A percentile compares a stretch with the other conserved stretches of the same genome.
Conservation (phyloP, 2,329 filamentous ascomycete species). For the Penicillium sumatraense region DNA sequence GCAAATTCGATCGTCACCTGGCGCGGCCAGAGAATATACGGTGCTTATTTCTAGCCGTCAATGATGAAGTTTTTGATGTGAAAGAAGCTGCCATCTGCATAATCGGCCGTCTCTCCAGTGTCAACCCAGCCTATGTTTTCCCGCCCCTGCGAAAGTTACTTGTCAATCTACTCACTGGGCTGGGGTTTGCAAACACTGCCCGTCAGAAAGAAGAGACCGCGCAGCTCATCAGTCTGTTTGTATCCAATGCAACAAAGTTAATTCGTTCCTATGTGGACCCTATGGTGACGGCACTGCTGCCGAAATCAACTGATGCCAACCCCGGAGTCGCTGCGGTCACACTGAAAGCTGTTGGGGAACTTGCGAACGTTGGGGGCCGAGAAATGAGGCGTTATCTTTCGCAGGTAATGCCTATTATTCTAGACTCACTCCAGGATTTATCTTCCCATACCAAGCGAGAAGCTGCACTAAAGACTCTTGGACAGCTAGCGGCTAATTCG, state of each 20-base stretch:
- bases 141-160: conserved; percentile 92
- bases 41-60: conserved; percentile 90
- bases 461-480: conserved; percentile 85
- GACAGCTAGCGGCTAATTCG: conserved; percentile 91
- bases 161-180: conserved; percentile 92
- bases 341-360: conserved; percentile 90
- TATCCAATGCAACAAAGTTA: conserved; percentile 87
- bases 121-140: conserved; percentile 97
- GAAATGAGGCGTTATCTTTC: conserved; percentile 93
- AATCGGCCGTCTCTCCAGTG: conserved; percentile 86
- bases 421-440: conserved; percentile 91
- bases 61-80: conserved; percentile 91
- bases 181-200: conserved; percentile 93
- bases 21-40: conserved; percentile 97
- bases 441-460: conserved; percentile 89
- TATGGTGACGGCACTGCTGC: conserved; percentile 92
- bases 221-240: conserved; percentile 86
- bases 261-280: conserved; percentile 97
- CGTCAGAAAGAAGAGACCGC: conserved; percentile 97
- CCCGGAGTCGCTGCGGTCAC: conserved; percentile 91
- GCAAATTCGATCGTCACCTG: conserved; percentile 94
- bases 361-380: conserved; percentile 90
- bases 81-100: conserved; percentile 95
- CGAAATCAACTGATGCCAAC: conserved; percentile 84
- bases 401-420: conserved; percentile 90